A percentile compares a stretch with the other conserved stretches of the same genome.
Evolutionary conservation across 1,284 basidiomycete genomes (phyloP).

Genomic region (Wolfiporia cocos): DNA sequence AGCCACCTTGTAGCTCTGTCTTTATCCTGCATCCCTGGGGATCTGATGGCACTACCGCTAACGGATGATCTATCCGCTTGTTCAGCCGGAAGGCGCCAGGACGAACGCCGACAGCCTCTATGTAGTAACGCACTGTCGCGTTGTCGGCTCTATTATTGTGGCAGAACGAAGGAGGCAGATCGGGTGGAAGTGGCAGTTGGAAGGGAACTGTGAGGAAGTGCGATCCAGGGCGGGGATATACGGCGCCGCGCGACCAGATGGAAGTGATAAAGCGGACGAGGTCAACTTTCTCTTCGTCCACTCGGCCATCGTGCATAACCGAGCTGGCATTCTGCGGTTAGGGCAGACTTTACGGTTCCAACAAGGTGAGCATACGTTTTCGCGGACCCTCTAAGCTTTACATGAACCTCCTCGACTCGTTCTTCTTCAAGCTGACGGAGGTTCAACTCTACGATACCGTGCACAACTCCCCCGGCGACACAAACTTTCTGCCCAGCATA

Average conservation of each 20-base stretch:
- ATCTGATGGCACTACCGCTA: slow-evolving; percentile 17
- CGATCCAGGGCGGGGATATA: slow-evolving; percentile 15
- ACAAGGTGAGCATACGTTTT: slow-evolving; percentile 11
- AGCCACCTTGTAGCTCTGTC: background rate
- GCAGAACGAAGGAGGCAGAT: slow-evolving; percentile 18
- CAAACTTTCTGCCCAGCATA: background rate
- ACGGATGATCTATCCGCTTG: slow-evolving; percentile 7
- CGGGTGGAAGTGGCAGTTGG: slow-evolving; percentile 12
- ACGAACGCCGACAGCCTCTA: slow-evolving; percentile 16
- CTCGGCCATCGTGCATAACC: background rate
- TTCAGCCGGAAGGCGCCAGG: slow-evolving; percentile 14
- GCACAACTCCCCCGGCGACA: slow-evolving; percentile 9
- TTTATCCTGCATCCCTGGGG: slow-evolving; percentile 4
- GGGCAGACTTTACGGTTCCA: background rate
- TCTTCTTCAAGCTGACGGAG: slow-evolving; percentile 13
- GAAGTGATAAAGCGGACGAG: slow-evolving; percentile 11
- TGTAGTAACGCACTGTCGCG: slow-evolving; percentile 11
- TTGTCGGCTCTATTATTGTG: slow-evolving; percentile 1
- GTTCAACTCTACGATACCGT: slow-evolving; percentile 18
- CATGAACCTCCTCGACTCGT: slow-evolving; percentile 15
- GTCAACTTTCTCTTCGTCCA: background rate
- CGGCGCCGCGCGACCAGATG: slow-evolving; percentile 17
- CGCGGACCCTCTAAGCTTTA: slow-evolving; percentile 16
- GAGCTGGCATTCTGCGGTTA: background rate
- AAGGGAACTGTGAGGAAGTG: slow-evolving; percentile 18